Base-by-base conservation (phyloP, 441 rosid species). In the Adansonia madagascariensis region DNA sequence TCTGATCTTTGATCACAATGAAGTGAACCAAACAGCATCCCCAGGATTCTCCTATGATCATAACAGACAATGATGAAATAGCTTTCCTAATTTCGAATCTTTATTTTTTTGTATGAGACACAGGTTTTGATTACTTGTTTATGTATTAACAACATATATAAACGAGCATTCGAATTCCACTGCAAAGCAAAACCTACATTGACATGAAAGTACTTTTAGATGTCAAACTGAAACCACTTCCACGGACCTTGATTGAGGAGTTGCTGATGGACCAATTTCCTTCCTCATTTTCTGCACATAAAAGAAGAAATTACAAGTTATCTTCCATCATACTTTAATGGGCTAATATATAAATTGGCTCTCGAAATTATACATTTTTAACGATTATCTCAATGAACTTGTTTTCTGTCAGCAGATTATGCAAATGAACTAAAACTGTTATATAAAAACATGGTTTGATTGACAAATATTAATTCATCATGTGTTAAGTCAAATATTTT, bases 181-280 rank as follows among this genome's bases (percentile, higher is more conserved):
- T 14, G 12, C 1, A 31, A 31, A 31, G 35, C 17, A 5, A 50
- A 50, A 50, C 43, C 65, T 61, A 39, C 43, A 12, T 61, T 61
- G 41, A 61, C 65, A 61, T 12, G 24, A 1, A 57, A 57, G 27
- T 57, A 7, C 62, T 57, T 18, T 18, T 57, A 59, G 3, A 20
- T 22, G 31, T 59, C 63, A 59, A 59, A 9, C 63, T 59, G 79
- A 75, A 81, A 80, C 41, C 46, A 60, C 79, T 49, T 84, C 89
- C 61, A 72, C 7, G 62, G 88, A 83, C 50, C 6, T 68, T 12
- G 86, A 82, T 78, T 75, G 67, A 8, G 81, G 24, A 27, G 82
- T 43, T 17, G 66, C 76, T 6, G 83, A 67, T 59, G 82, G 24
- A 70, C 74, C 65, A 6, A 39, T 74, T 73, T 69, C 84, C 8